A percentile compares a stretch with the other conserved stretches of the same genome.
phyloP scores from a whole-genome alignment of 2,329 filamentous ascomycete genomes.

The Zymoseptoria tritici region DNA sequence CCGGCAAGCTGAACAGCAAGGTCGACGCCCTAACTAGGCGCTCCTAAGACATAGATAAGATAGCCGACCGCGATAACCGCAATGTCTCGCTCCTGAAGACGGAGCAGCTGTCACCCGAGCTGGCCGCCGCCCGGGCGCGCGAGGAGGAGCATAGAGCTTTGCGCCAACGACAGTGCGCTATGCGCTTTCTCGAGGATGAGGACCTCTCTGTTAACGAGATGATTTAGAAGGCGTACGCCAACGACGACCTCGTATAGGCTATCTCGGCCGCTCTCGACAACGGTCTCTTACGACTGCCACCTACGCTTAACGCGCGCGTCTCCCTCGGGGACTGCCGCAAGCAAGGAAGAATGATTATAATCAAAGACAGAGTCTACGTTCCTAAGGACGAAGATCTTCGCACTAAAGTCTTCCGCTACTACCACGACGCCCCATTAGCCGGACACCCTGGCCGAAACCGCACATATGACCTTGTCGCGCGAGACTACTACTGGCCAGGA shows the following conservation, averaged over 20 bases:
- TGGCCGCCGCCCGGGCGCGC: neutral
- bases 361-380: neutral
- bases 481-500: neutral
- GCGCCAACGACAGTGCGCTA: neutral
- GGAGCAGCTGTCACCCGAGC: neutral
- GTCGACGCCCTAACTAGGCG: neutral
- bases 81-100: neutral
- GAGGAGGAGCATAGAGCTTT: neutral
- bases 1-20: conserved; percentile 7
- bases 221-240: neutral
- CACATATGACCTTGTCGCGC: neutral
- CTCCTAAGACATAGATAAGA: neutral
- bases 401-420: neutral
- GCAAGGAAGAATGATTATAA: neutral
- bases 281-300: neutral
- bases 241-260: neutral
- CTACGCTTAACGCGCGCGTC: neutral
- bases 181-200: neutral
- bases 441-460: neutral
- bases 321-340: neutral
- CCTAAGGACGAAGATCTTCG: neutral
- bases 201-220: neutral
- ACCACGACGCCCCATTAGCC: neutral
- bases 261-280: neutral
- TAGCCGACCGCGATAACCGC: neutral